A percentile compares a stretch with the other conserved stretches of the same genome.
phyloP scores from a whole-genome alignment of 192 early-diverging fungal species.

The Umbelopsis sp. region DNA sequence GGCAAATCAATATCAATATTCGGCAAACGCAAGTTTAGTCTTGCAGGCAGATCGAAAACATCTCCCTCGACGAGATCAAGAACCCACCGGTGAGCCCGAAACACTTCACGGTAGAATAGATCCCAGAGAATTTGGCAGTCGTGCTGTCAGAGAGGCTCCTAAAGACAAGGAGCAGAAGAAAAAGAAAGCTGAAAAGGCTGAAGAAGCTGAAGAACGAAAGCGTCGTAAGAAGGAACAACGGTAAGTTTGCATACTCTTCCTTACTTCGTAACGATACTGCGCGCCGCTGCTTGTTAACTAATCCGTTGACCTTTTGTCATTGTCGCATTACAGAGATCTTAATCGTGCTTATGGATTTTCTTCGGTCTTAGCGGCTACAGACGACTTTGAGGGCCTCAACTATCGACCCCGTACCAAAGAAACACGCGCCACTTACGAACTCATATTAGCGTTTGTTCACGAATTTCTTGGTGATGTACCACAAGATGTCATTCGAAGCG shows the following conservation, averaged over 20 bases:
- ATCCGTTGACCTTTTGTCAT: not conserved
- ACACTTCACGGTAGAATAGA: constrained; percentile 87
- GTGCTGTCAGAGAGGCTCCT: constrained; percentile 68
- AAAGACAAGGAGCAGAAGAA: constrained; percentile 67
- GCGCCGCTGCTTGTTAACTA: not conserved
- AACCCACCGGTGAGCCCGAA: constrained; percentile 95
- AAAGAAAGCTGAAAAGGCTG: constrained; percentile 53
- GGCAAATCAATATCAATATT: constrained; percentile 76
- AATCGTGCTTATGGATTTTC: constrained; percentile 71
- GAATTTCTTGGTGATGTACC: constrained; percentile 83
- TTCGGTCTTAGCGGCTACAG: constrained; percentile 82
- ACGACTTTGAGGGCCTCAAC: constrained; percentile 78
- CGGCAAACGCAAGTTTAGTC: constrained; percentile 95
- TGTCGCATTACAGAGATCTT: constrained; percentile 19
- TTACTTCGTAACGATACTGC: not conserved
- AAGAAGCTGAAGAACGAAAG: constrained; percentile 53
- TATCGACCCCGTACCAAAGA: constrained; percentile 93
- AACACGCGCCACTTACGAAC: constrained; percentile 85
- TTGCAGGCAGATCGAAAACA: constrained; percentile 86
- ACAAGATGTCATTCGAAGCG: constrained; percentile 88
- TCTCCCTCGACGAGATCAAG: constrained; percentile 81
- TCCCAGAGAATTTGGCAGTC: constrained; percentile 81
- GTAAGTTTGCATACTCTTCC: constrained; percentile 20
- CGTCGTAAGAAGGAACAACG: constrained; percentile 67
- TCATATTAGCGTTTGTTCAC: constrained; percentile 84